Evolutionary conservation across 306 rosid genomes (phyloP).

Genomic region (Dalbergia oliveri): DNA sequence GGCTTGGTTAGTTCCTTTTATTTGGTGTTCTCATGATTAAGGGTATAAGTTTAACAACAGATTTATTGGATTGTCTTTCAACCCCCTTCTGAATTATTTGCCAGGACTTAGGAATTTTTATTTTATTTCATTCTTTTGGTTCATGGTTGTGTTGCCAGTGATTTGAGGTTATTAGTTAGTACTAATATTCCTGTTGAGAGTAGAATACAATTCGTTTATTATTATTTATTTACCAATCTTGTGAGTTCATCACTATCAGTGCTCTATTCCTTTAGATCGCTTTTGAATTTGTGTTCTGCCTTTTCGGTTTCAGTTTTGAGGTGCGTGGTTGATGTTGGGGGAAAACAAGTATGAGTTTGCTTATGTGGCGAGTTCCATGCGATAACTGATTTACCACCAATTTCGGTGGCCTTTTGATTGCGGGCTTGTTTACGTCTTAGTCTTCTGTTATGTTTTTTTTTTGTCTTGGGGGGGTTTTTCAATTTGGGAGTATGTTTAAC

Average conservation of each 20-base stretch:
- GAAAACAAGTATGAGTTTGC: background rate
- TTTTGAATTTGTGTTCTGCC: background rate
- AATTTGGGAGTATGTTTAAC: constrained; percentile 21
- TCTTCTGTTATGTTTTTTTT: background rate
- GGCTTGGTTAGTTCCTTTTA: no score
- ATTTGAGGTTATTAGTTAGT: constrained; percentile 42
- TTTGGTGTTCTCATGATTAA: background rate
- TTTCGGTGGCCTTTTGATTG: background rate
- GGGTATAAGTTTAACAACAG: background rate
- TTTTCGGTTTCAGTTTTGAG: constrained; percentile 14
- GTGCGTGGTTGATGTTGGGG: background rate
- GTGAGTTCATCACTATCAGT: constrained; percentile 4
- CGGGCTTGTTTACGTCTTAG: constrained; percentile 12
- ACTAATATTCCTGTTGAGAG: background rate
- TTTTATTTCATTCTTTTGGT: background rate
- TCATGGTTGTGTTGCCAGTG: background rate
- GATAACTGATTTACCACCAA: background rate
- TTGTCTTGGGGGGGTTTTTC: background rate
- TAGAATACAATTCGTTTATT: background rate
- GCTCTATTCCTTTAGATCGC: constrained; percentile 7
- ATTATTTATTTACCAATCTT: background rate
- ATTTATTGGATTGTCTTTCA: constrained; percentile 20
- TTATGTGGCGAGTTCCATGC: background rate
- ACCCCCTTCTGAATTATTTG: background rate
- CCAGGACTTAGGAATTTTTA: background rate